Percentiles rank a stretch among this genome's conserved stretches.
Conservation (phyloP, 257 asterid genomes). For the Scutellaria baicalensis region DNA sequence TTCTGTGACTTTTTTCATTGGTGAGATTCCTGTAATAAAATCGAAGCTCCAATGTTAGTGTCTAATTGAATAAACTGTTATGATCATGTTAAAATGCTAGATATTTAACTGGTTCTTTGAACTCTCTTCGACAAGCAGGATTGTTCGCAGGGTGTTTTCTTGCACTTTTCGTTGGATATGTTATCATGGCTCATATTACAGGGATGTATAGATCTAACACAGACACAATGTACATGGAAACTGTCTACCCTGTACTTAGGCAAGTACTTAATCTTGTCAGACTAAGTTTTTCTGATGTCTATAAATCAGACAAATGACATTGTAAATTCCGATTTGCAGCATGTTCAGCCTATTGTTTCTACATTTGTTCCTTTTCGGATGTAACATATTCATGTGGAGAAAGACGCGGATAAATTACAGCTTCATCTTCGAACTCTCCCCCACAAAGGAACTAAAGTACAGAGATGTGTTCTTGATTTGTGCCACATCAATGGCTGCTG, state of each 20-base stretch:
- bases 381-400: slow-evolving; percentile 92
- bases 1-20: slow-evolving; percentile 76
- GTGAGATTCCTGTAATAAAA: slow-evolving; percentile 31
- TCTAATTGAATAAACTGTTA: background rate
- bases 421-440: slow-evolving; percentile 77
- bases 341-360: slow-evolving; percentile 81
- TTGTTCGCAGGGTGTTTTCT: slow-evolving; percentile 76
- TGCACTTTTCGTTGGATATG: slow-evolving; percentile 80
- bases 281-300: background rate
- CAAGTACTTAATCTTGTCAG: slow-evolving; percentile 22
- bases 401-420: slow-evolving; percentile 79
- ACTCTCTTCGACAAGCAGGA: slow-evolving; percentile 36
- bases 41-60: background rate
- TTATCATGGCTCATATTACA: slow-evolving; percentile 79
- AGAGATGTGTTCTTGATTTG: slow-evolving; percentile 88
- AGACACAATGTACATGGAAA: slow-evolving; percentile 82
- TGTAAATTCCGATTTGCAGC: slow-evolving; percentile 45
- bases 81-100: background rate
- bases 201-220: slow-evolving; percentile 68
- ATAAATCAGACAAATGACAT: background rate
- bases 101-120: background rate
- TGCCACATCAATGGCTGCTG: slow-evolving; percentile 70
- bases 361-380: slow-evolving; percentile 81
- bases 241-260: slow-evolving; percentile 89
- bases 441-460: slow-evolving; percentile 71